phyloP scores from a whole-genome alignment of 192 early-diverging fungal genomes.

The Coemansia sp. region DNA sequence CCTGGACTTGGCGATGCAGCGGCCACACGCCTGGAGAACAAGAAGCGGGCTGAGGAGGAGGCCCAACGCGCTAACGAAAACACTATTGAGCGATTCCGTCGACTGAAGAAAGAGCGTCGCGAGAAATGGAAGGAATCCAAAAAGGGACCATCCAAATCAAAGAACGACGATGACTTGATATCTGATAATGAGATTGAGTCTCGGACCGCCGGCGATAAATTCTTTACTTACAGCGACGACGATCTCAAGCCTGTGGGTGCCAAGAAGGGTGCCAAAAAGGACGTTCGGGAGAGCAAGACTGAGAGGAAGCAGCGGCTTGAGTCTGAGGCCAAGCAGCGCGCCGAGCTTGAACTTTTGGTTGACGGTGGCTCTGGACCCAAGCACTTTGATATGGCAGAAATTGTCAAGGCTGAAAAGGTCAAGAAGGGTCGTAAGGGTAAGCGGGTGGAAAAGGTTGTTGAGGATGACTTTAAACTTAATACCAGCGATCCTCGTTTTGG shows the following conservation, averaged over 20 bases:
- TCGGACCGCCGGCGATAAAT: slow-evolving; percentile 55
- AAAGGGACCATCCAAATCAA: slow-evolving; percentile 13
- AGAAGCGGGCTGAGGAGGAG: slow-evolving; percentile 59
- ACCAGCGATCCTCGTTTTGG: slow-evolving; percentile 84
- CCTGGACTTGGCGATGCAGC: slow-evolving; percentile 84
- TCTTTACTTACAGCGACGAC: slow-evolving; percentile 59
- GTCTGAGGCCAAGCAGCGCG: slow-evolving; percentile 62
- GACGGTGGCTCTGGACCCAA: slow-evolving; percentile 65
- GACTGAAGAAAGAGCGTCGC: slow-evolving; percentile 83
- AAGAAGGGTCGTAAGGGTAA: slow-evolving; percentile 62
- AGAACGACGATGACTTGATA: slow-evolving; percentile 58
- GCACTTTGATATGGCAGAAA: slow-evolving; percentile 88
- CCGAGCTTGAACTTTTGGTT: slow-evolving; percentile 84
- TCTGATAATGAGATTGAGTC: slow-evolving; percentile 63
- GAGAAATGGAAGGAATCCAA: slow-evolving; percentile 62
- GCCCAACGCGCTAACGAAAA: slow-evolving; percentile 65
- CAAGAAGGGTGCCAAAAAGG: slow-evolving; percentile 48
- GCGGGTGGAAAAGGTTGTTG: slow-evolving; percentile 55
- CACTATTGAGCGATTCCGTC: slow-evolving; percentile 79
- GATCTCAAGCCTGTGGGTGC: slow-evolving; percentile 12
- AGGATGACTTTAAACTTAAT: slow-evolving; percentile 87
- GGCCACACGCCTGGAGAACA: slow-evolving; percentile 53
- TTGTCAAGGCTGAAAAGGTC: slow-evolving; percentile 83
- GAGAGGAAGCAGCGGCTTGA: slow-evolving; percentile 64
- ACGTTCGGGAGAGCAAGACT: slow-evolving; percentile 42